Evolutionary conservation across 495 filamentous ascomycete genomes (phyloP).

Genomic region (Aspergillus heteromorphus): DNA sequence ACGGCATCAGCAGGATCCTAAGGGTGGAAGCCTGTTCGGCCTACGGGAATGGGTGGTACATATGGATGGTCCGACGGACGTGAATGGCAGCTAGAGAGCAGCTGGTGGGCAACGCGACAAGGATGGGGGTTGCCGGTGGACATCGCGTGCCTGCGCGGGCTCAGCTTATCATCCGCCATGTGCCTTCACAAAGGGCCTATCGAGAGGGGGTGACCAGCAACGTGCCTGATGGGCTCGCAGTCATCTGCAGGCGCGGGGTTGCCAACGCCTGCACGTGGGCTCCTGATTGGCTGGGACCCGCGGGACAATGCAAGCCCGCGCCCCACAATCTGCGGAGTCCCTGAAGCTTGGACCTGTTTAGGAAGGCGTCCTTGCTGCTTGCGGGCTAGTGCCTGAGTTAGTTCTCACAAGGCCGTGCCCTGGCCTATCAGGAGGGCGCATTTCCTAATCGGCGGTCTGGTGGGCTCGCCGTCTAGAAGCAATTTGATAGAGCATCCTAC

Average conservation of each 20-base stretch:
- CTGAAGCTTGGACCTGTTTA: slow-evolving; percentile 4
- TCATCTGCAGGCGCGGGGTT: slow-evolving; percentile 14
- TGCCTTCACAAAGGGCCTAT: slow-evolving; percentile 24
- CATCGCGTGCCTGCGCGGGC: neutral
- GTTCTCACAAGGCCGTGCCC: neutral
- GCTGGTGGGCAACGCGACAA: neutral
- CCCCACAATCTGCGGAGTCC: neutral
- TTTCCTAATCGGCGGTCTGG: slow-evolving; percentile 2
- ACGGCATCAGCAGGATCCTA: neutral
- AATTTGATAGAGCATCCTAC: neutral
- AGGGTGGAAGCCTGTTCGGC: neutral
- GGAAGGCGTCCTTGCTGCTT: neutral
- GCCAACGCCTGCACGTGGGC: slow-evolving; percentile 27
- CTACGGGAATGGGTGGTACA: neutral
- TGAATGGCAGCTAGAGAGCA: neutral
- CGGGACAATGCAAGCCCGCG: neutral
- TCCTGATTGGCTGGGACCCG: slow-evolving; percentile 24
- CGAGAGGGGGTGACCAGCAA: slow-evolving; percentile 23
- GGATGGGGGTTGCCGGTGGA: neutral
- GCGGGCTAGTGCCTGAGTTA: neutral
- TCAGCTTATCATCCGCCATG: slow-evolving; percentile 14
- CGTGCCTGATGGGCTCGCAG: slow-evolving; percentile 26
- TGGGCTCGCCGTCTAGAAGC: neutral
- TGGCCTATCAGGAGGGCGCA: neutral
- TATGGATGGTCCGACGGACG: neutral